Evolutionary conservation across 257 asterid species (phyloP), one percentile per base, ranked within the genome.

Genomic region (Ilex aquifolium): DNA sequence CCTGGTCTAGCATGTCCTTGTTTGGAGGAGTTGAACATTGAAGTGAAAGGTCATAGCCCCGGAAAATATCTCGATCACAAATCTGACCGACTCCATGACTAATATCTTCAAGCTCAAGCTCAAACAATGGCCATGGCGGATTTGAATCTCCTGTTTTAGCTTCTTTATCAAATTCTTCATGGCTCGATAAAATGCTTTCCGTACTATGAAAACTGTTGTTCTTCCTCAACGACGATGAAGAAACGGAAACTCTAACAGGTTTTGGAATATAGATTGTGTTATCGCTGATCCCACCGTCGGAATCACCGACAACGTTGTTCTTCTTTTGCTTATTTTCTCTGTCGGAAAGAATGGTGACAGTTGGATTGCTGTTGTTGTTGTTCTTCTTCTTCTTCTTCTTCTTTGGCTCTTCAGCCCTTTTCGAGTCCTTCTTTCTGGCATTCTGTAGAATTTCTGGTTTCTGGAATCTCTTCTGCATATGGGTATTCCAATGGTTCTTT

Each of bases 381-480:
- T 44, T 6, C 4, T 61, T 27, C 3, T 31, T 30, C 10, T 61
- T 27, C 3, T 31, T 30, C 10, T 32, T 60, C n/a, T 40, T 27
- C 12, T 61, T 54, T 58, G 74, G n/a, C 4, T 40, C 51, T 62
- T 67, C 67, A 4, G 54, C 59, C 63, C 6, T 15, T 54, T 46
- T 63, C 46, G 5, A 46, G 1, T 10, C 16, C 30, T 15, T 5
- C 11, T 66, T 68, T 31, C n/a, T 51, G 7, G 67, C 32, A 5
- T 57, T 73, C n/a, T 80, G 75, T 13, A 62, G 52, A 63, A 77
- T 58, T 13, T 73, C 76, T 0, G 55, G 49, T 3, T 31, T 49
- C 50, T 70, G 60, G 36, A 85, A 77, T 63, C 80, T 79, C 70
- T 81, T 85, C 73, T 76, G 72, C 50, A 88, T 77, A 53, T 81